Conservation (phyloP, 179 eudicot species). For the Nepenthes alata region DNA sequence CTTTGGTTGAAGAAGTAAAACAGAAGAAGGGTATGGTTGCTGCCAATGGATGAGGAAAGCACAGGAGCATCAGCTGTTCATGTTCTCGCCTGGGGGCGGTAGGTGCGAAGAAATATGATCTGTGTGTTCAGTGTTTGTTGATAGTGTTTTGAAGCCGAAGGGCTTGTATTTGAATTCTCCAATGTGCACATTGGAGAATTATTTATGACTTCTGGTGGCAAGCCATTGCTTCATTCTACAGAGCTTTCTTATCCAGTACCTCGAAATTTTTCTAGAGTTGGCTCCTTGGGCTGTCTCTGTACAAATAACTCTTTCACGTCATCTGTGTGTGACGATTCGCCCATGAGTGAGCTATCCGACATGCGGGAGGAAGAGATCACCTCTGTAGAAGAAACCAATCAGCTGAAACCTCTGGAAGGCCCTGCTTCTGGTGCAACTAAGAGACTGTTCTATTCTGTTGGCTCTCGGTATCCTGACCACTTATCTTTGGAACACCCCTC, state of each 20-base stretch:
- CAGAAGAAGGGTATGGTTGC: not conserved
- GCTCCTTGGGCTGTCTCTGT: slow-evolving; percentile 30
- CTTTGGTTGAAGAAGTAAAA: slow-evolving; percentile 1
- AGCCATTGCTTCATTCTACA: slow-evolving; percentile 28
- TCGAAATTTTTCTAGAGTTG: slow-evolving; percentile 13
- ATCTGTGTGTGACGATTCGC: slow-evolving; percentile 21
- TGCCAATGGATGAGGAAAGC: slow-evolving; percentile 4
- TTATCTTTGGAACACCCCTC: slow-evolving; percentile 34
- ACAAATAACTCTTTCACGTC: slow-evolving; percentile 27
- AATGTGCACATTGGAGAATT: slow-evolving; percentile 30
- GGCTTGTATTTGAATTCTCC: slow-evolving; percentile 19
- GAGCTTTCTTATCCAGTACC: slow-evolving; percentile 22
- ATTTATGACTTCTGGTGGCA: slow-evolving; percentile 46
- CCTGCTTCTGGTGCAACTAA: slow-evolving; percentile 13
- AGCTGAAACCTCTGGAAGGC: slow-evolving; percentile 18
- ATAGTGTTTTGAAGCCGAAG: slow-evolving; percentile 5
- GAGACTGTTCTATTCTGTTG: slow-evolving; percentile 26
- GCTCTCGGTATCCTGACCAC: slow-evolving; percentile 22
- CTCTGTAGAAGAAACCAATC: slow-evolving; percentile 17
- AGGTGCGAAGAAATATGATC: slow-evolving; percentile 9
- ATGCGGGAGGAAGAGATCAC: slow-evolving; percentile 16
- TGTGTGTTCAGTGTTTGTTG: slow-evolving; percentile 4
- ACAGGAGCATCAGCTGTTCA: not conserved
- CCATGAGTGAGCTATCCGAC: slow-evolving; percentile 15
- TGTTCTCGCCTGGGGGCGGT: slow-evolving; percentile 4